Evolutionary conservation across 2,329 filamentous ascomycete species (phyloP), one percentile per base, ranked within the genome.

Genomic region (Ophiocordyceps robertsii): DNA sequence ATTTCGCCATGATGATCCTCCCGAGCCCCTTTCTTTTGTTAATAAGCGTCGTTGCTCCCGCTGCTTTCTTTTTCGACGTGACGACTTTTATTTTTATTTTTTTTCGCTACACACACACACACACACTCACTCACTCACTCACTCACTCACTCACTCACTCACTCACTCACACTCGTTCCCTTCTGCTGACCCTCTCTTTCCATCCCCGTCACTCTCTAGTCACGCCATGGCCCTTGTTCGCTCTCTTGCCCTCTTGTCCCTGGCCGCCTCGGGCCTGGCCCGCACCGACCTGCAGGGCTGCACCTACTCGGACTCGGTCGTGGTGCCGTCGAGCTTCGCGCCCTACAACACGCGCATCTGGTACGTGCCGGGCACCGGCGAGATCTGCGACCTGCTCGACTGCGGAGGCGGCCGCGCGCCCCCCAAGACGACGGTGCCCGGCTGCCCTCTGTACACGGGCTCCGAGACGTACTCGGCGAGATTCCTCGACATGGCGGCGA

Each of bases 361-460:
- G 66, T 82, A 75, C 58, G 70, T 80, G 42, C 77, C 77, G 2
- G 75, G 62, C 49, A 75, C 71, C 16, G 76, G 77, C 55, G 77
- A 82, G 63, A 65, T 82, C 55, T 83, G 80, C 68, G 65, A 66
- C 11, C 54, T 75, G 47, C 67, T 78, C 50, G 79, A 83, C 69
- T 83, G 80, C 59, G 79, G 80, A 44, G 80, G 80, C 49, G 80
- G 78, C 43, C 68, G 72, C 38, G 80, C 77, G 9, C 75, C 79
- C 3, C 72, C 76, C 46, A 82, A 77, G 65, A 75, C 72, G 14
- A 71, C 68, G 24, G 71, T 77, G 19, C 79, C 79, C 1, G 79
- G 78, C 3, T 84, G 80, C 53, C 53, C 59, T 2, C 52, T 43
- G 4, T 80, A 81, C 63, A 51, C 55, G 3, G 77, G 76, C 47